Evolutionary conservation across 805 yeast species (phyloP).

Genomic region (Suhomyces prunicola): DNA sequence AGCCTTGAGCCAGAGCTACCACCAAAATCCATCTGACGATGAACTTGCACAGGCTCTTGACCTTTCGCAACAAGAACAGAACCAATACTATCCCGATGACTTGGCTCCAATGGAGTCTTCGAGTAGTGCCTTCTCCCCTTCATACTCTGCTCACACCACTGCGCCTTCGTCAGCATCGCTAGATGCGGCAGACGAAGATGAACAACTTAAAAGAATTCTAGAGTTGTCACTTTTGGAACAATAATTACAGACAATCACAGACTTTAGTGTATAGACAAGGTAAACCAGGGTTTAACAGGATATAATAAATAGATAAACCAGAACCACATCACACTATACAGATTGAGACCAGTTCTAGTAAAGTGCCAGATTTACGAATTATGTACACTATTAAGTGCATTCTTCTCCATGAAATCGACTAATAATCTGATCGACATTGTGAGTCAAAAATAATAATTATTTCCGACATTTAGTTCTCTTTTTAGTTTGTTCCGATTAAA

Average conservation of each 20-base stretch:
- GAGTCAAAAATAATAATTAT: neutral
- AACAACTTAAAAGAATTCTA: conserved; percentile 16
- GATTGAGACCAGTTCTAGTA: no score
- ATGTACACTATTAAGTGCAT: no score
- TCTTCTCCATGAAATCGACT: no score
- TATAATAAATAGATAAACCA: no score
- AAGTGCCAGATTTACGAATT: no score
- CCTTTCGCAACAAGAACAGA: conserved; percentile 10
- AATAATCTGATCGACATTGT: no score
- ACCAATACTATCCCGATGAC: neutral
- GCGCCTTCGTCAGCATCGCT: neutral
- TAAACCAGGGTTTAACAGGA: neutral
- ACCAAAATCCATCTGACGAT: conserved; percentile 20
- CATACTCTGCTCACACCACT: neutral
- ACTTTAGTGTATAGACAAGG: neutral
- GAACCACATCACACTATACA: neutral
- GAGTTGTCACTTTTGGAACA: conserved; percentile 22
- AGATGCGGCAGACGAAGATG: conserved; percentile 9
- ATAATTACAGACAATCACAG: neutral
- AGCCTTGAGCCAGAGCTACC: conserved; percentile 34
- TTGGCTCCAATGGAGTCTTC: neutral
- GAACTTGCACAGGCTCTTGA: conserved; percentile 26
- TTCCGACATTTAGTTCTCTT: neutral
- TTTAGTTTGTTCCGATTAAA: neutral
- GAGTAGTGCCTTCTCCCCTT: neutral